Evolutionary conservation across 1,284 basidiomycete genomes (phyloP).

Genomic region (Peniophora sp.): DNA sequence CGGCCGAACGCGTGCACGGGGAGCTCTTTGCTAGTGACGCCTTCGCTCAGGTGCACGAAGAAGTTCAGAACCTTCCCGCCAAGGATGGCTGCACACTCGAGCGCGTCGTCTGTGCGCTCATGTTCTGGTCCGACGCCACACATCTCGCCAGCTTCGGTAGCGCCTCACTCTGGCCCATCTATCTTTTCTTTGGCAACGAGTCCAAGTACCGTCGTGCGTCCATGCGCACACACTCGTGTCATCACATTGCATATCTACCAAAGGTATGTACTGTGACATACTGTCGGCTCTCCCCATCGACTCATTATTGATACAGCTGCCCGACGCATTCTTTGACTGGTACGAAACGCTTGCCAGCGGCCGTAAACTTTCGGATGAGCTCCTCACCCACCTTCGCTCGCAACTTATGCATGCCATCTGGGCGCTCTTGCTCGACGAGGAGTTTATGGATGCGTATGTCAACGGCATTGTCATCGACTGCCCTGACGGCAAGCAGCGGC

Average conservation of each 20-base stretch:
- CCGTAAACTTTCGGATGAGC: background rate
- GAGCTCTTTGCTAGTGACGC: conserved; percentile 10
- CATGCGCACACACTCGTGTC: conserved; percentile 16
- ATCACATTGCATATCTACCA: conserved; percentile 28
- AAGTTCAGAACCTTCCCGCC: conserved; percentile 11
- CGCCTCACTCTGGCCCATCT: conserved; percentile 28
- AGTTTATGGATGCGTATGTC: conserved; percentile 15
- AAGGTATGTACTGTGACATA: conserved; percentile 13
- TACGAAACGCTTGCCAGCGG: background rate
- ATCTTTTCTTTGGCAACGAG: conserved; percentile 26
- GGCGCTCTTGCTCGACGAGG: conserved; percentile 13
- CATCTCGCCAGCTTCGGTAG: conserved; percentile 27
- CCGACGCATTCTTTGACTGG: background rate
- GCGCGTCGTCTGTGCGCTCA: conserved; percentile 18
- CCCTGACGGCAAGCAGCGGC: conserved; percentile 13
- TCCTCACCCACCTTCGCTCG: conserved; percentile 12
- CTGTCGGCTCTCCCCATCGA: background rate
- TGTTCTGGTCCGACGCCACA: conserved; percentile 30
- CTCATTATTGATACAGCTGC: background rate
- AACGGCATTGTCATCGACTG: conserved; percentile 18
- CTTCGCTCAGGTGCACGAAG: conserved; percentile 14
- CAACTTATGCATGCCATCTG: conserved; percentile 19
- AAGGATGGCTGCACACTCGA: conserved; percentile 14
- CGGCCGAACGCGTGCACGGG: background rate
- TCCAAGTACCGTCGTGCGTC: conserved; percentile 24